Evolutionary conservation across 345 rosid species (phyloP).

Genomic region (Toxicodendron radicans): DNA sequence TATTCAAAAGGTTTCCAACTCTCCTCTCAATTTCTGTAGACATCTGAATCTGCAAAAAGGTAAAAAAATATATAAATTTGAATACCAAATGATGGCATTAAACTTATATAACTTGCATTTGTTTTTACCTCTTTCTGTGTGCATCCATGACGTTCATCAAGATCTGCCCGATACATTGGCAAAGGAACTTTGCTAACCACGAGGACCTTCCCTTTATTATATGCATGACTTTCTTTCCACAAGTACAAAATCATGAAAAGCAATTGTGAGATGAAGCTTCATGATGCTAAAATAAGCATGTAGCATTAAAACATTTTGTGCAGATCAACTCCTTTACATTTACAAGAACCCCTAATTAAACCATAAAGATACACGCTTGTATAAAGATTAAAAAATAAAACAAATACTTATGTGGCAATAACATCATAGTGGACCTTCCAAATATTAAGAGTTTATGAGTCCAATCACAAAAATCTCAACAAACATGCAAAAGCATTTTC

Average conservation of each 20-base stretch:
- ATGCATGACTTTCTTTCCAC: constrained; percentile 88
- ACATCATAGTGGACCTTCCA: background rate
- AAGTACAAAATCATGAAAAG: constrained; percentile 30
- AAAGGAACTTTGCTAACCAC: constrained; percentile 93
- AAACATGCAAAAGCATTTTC: background rate
- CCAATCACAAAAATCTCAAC: background rate
- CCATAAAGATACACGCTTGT: too few relatives aligned
- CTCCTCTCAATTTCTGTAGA: constrained; percentile 81
- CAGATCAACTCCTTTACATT: background rate
- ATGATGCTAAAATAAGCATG: background rate
- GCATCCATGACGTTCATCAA: constrained; percentile 93
- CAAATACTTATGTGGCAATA: background rate
- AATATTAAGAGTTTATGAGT: background rate
- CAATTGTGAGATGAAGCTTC: constrained; percentile 14
- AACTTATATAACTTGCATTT: constrained; percentile 12
- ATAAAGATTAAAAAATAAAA: background rate
- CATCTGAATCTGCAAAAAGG: constrained; percentile 72
- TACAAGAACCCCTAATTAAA: too few relatives aligned
- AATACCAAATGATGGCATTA: background rate
- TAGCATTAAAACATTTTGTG: background rate
- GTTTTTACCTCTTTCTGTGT: constrained; percentile 70
- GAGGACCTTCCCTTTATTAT: constrained; percentile 80
- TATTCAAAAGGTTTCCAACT: constrained; percentile 73
- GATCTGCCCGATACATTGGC: constrained; percentile 90
- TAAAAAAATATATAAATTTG: background rate